Percentiles rank a stretch among this genome's conserved stretches.
Conservation (phyloP, 176 grass and related monocot genomes). For the Lolium perenne region DNA sequence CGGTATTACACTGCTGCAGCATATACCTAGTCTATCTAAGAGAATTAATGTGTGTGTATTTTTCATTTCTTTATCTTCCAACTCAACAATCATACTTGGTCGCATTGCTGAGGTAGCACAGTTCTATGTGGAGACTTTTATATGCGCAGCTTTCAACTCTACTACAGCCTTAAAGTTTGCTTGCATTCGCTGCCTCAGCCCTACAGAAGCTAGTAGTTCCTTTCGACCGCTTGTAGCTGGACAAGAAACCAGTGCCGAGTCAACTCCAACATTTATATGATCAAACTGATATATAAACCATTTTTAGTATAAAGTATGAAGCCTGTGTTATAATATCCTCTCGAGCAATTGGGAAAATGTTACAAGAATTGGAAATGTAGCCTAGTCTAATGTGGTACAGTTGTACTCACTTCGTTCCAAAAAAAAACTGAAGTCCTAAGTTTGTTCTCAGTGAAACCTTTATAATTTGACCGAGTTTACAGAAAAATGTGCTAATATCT, state of each 20-base stretch:
- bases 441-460: too few relatives aligned
- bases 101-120: too few relatives aligned
- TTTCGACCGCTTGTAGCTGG: constrained; percentile 12
- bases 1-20: too few relatives aligned
- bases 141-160: background rate
- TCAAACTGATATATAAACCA: background rate
- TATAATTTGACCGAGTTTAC: too few relatives aligned
- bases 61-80: too few relatives aligned
- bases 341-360: background rate
- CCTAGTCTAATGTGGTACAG: background rate
- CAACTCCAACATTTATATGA: background rate
- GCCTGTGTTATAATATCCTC: background rate
- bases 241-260: constrained; percentile 23
- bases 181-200: background rate
- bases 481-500: too few relatives aligned
- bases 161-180: background rate
- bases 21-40: too few relatives aligned
- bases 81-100: too few relatives aligned
- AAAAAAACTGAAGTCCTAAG: too few relatives aligned
- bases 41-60: too few relatives aligned
- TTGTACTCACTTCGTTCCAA: background rate
- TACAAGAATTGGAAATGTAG: background rate
- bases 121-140: background rate
- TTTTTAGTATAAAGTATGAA: background rate
- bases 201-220: background rate